A percentile compares a stretch with the other conserved stretches of the same genome.
phyloP scores from a whole-genome alignment of 2,329 filamentous ascomycete genomes.

The Clonostachys solani region DNA sequence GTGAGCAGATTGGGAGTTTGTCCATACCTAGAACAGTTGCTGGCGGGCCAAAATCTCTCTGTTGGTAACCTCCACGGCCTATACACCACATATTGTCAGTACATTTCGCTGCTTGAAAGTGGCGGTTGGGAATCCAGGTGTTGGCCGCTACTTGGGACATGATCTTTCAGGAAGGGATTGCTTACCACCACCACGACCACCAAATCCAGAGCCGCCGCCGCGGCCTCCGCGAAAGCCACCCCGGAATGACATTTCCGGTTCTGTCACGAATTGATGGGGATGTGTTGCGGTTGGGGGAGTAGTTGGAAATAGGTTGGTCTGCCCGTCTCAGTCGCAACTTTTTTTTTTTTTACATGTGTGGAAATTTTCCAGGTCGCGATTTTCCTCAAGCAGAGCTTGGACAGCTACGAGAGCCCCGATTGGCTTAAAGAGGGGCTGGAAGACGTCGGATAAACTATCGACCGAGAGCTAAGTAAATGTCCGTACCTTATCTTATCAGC shows the following conservation, averaged over 20 bases:
- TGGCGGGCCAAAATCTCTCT: conserved; percentile 32
- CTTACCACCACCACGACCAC: conserved; percentile 29
- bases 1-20: not conserved
- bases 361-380: conserved; percentile 3
- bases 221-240: conserved; percentile 26
- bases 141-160: not conserved
- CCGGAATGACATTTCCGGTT: conserved; percentile 29
- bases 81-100: not conserved
- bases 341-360: conserved; percentile 3
- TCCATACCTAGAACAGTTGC: conserved; percentile 27
- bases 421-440: too few species aligned
- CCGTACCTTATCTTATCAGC: too few species aligned
- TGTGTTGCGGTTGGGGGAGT: not conserved
- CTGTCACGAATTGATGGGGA: too few species aligned
- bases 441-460: too few species aligned
- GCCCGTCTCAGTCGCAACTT: not conserved
- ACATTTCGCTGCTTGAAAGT: too few species aligned
- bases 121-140: not conserved
- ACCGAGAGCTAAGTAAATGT: too few species aligned
- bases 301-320: not conserved
- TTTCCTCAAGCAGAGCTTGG: too few species aligned
- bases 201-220: conserved; percentile 22
- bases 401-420: too few species aligned
- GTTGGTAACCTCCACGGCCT: conserved; percentile 32
- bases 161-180: conserved; percentile 1